These are phyloP conservation scores for Apiospora kogelbergensis DNA, from an alignment of 2,329 filamentous ascomycete genomes.

Conservation along the genomic window DNA sequence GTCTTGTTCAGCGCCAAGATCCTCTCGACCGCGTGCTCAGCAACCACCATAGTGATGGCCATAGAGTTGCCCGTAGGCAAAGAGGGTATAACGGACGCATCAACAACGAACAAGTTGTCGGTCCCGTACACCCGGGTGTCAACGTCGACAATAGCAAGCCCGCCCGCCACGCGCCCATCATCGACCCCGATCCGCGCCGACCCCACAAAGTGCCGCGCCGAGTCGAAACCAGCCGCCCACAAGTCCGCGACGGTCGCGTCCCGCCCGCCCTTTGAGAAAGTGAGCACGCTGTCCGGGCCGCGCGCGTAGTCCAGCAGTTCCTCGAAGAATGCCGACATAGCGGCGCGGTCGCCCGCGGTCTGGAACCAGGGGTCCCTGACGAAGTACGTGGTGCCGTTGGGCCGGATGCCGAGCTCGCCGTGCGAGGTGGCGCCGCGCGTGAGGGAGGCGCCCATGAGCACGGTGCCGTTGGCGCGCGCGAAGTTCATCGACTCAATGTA, in stretches of 20 bases:
- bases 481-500: slow-evolving; percentile 26
- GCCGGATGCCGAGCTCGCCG: slow-evolving; percentile 23
- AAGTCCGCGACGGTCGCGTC: not conserved
- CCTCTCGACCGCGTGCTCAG: slow-evolving; percentile 36
- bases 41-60: slow-evolving; percentile 38
- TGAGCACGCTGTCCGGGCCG: not conserved
- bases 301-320: slow-evolving; percentile 16
- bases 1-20: slow-evolving; percentile 23
- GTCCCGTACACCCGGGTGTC: slow-evolving; percentile 66
- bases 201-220: slow-evolving; percentile 26
- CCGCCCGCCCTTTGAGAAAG: too few relatives aligned
- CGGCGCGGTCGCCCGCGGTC: slow-evolving; percentile 22
- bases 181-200: slow-evolving; percentile 61
- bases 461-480: slow-evolving; percentile 17
- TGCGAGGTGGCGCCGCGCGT: slow-evolving; percentile 25
- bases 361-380: slow-evolving; percentile 22
- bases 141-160: slow-evolving; percentile 60
- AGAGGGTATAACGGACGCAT: slow-evolving; percentile 68
- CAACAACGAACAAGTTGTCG: slow-evolving; percentile 68
- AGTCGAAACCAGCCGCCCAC: not conserved
- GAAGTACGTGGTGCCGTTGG: slow-evolving; percentile 23
- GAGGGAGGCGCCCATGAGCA: slow-evolving; percentile 23
- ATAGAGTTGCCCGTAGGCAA: slow-evolving; percentile 68
- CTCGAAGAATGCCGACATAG: slow-evolving; percentile 8
- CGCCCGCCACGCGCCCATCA: slow-evolving; percentile 48